Evolutionary conservation across 2,329 filamentous ascomycete genomes (phyloP).

Genomic region (Botryotinia convoluta): DNA sequence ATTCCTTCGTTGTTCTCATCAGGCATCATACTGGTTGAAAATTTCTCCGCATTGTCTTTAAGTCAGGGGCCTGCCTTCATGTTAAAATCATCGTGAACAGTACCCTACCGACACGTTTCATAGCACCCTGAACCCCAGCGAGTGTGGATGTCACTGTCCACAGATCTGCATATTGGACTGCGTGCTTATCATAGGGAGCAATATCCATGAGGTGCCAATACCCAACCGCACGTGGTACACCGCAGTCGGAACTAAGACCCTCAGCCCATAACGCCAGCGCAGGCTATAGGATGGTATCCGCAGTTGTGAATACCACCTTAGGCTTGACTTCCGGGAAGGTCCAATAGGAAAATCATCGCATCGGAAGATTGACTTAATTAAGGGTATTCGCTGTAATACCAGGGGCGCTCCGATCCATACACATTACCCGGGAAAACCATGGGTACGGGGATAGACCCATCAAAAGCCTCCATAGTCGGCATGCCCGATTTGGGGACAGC

Average conservation of each 20-base stretch:
- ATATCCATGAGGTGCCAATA: neutral
- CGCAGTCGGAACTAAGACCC: conserved; percentile 7
- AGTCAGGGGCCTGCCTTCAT: neutral
- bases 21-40: neutral
- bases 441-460: conserved; percentile 57
- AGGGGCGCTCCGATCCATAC: conserved; percentile 35
- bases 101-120: conserved; percentile 12
- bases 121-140: neutral
- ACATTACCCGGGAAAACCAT: conserved; percentile 57
- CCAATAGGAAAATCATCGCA: conserved; percentile 13
- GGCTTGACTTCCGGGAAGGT: neutral
- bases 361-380: conserved; percentile 13
- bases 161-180: conserved; percentile 6
- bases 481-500: conserved; percentile 13
- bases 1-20: neutral
- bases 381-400: conserved; percentile 31
- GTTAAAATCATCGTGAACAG: neutral
- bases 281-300: neutral
- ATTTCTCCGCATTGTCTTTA: conserved; percentile 8
- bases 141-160: neutral
- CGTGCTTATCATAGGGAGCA: conserved; percentile 8
- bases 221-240: conserved; percentile 14
- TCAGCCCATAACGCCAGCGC: neutral
- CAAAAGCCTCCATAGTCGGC: conserved; percentile 46
- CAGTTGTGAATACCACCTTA: neutral